Evolutionary conservation across 2,329 filamentous ascomycete genomes (phyloP).

Genomic region (Uncinocarpus reesii): DNA sequence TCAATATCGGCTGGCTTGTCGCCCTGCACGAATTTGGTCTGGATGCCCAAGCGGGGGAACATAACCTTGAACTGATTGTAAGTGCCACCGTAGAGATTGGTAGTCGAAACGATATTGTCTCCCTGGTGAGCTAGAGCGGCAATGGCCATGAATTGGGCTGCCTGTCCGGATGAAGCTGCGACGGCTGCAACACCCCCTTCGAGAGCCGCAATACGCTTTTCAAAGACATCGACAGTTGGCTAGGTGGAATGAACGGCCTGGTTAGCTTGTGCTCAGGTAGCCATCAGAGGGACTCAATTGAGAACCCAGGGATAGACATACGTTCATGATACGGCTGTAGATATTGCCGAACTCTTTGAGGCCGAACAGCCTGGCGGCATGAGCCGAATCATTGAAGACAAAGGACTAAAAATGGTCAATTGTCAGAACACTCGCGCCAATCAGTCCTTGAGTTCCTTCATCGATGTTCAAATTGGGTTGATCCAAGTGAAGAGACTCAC

Average conservation of each 20-base stretch:
- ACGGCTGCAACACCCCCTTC: slow-evolving; percentile 85
- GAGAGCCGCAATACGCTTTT: slow-evolving; percentile 90
- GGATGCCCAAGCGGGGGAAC: slow-evolving; percentile 74
- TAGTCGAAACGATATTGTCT: slow-evolving; percentile 87
- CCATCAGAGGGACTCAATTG: background rate
- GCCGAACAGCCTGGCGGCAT: slow-evolving; percentile 87
- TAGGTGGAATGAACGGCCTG: slow-evolving; percentile 25
- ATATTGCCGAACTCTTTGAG: slow-evolving; percentile 97
- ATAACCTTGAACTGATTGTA: slow-evolving; percentile 97
- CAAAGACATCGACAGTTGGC: slow-evolving; percentile 91
- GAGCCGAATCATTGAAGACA: slow-evolving; percentile 90
- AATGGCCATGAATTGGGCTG: slow-evolving; percentile 86
- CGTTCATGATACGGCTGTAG: slow-evolving; percentile 94
- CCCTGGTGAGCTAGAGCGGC: slow-evolving; percentile 72
- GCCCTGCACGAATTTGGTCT: slow-evolving; percentile 75
- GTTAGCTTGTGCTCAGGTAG: background rate
- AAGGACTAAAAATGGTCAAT: slow-evolving; percentile 52
- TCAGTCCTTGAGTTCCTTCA: slow-evolving; percentile 3
- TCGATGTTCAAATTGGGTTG: too few species aligned
- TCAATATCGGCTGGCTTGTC: slow-evolving; percentile 71
- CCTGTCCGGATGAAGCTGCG: slow-evolving; percentile 74
- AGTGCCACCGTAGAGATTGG: slow-evolving; percentile 86
- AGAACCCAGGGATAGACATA: slow-evolving; percentile 33
- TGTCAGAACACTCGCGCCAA: background rate
- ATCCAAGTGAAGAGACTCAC: slow-evolving; percentile 35